phyloP scores from a whole-genome alignment of 371 early-diverging fungal species.

The Mortierella sp. region DNA sequence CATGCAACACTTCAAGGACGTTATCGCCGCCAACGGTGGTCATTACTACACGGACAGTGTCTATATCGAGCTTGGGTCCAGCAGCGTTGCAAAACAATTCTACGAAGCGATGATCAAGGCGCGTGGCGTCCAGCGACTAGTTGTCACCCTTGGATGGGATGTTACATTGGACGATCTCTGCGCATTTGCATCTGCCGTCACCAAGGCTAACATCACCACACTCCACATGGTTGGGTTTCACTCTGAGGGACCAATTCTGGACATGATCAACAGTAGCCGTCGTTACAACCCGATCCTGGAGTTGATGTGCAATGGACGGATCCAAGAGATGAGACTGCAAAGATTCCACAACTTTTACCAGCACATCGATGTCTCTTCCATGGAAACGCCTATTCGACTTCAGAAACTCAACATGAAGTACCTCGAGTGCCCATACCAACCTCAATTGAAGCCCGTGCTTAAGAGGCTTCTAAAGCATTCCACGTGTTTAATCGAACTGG shows the following conservation, averaged over 20 bases:
- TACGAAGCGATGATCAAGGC: slow-evolving; percentile 1
- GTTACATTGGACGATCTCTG: not conserved
- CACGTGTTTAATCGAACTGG: no score
- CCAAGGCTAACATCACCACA: not conserved
- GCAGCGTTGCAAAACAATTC: slow-evolving; percentile 2
- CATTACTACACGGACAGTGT: not conserved
- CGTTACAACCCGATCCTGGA: not conserved
- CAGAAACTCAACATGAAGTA: no score
- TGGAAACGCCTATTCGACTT: not conserved
- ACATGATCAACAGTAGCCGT: not conserved
- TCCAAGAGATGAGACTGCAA: not conserved
- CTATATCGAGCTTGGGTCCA: not conserved
- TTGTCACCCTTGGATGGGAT: slow-evolving; percentile 5
- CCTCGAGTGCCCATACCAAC: no score
- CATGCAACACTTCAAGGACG: not conserved
- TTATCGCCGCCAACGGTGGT: slow-evolving; percentile 3
- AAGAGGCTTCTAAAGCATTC: no score
- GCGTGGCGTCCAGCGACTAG: not conserved
- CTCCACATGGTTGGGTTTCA: not conserved
- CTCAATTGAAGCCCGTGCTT: no score
- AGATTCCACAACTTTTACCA: not conserved
- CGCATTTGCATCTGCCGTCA: not conserved
- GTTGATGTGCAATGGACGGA: not conserved
- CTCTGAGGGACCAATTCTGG: not conserved
- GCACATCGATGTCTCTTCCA: not conserved